Evolutionary conservation across 2,329 filamentous ascomycete genomes (phyloP).

Genomic region (Alternaria longipes): DNA sequence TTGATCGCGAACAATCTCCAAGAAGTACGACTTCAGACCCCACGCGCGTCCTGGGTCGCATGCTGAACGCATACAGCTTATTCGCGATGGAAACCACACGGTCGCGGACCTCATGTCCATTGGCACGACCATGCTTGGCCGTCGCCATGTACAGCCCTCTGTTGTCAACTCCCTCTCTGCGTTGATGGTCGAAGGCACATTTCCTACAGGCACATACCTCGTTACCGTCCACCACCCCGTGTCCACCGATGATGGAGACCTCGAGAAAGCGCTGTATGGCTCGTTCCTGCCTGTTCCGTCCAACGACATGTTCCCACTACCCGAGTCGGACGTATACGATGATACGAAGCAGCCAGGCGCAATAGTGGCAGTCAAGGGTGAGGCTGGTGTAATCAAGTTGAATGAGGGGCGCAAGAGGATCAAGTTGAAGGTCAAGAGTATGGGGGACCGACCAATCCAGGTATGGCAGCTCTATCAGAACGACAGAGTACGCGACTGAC

Average conservation of each 20-base stretch:
- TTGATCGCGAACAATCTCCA: conserved; percentile 90
- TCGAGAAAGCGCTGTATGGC: conserved; percentile 87
- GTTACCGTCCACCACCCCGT: conserved; percentile 95
- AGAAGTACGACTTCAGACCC: conserved; percentile 64
- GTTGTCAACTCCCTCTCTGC: conserved; percentile 81
- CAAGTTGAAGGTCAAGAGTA: conserved; percentile 79
- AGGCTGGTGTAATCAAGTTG: conserved; percentile 70
- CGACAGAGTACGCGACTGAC: conserved; percentile 11
- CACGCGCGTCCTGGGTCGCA: conserved; percentile 12
- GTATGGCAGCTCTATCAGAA: conserved; percentile 55
- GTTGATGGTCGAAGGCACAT: conserved; percentile 94
- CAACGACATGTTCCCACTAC: conserved; percentile 71
- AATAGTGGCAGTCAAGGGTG: conserved; percentile 74
- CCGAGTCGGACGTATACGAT: conserved; percentile 72
- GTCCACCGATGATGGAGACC: conserved; percentile 82
- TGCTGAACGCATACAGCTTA: conserved; percentile 66
- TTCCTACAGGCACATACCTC: conserved; percentile 87
- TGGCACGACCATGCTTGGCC: conserved; percentile 90
- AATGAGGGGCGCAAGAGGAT: conserved; percentile 80
- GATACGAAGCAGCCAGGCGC: conserved; percentile 78
- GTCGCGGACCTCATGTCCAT: conserved; percentile 94
- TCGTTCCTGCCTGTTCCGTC: conserved; percentile 86
- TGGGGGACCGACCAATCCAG: conserved; percentile 89
- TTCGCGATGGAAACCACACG: conserved; percentile 92
- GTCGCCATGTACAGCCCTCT: conserved; percentile 86